These are phyloP conservation scores for Metschnikowia drakensbergensis DNA, from an alignment of 805 yeast genomes.

Conservation along the genomic window DNA sequence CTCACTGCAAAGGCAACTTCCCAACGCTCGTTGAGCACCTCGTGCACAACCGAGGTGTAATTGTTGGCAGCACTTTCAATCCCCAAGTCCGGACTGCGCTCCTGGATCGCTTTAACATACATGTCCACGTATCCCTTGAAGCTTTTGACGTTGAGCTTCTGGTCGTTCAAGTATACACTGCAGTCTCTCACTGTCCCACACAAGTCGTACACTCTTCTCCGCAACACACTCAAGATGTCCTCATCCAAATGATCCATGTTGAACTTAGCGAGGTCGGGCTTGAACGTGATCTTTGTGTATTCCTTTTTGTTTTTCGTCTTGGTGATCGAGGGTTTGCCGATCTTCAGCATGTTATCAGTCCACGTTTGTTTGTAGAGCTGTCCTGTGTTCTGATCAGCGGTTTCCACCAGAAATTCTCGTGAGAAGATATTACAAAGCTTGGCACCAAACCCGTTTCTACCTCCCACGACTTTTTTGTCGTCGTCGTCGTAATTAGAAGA, in stretches of 20 bases:
- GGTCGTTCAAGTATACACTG: slow-evolving; percentile 72
- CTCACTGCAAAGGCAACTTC: slow-evolving; percentile 93
- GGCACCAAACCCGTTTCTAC: slow-evolving; percentile 98
- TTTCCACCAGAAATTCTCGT: slow-evolving; percentile 78
- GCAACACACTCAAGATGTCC: slow-evolving; percentile 77
- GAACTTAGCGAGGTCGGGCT: slow-evolving; percentile 82
- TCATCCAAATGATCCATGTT: slow-evolving; percentile 81
- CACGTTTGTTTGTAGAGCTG: slow-evolving; percentile 76
- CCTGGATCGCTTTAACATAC: slow-evolving; percentile 74
- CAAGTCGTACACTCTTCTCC: slow-evolving; percentile 91
- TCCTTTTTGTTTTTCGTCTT: slow-evolving; percentile 58
- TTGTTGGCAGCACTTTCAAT: slow-evolving; percentile 31
- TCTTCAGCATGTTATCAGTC: slow-evolving; percentile 79
- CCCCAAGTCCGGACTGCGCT: slow-evolving; percentile 36
- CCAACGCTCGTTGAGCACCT: slow-evolving; percentile 84
- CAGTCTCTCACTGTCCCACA: slow-evolving; percentile 91
- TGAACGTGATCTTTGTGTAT: slow-evolving; percentile 81
- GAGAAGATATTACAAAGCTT: slow-evolving; percentile 95
- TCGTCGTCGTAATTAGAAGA: slow-evolving; percentile 95
- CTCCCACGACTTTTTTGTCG: slow-evolving; percentile 95
- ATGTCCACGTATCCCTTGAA: slow-evolving; percentile 88
- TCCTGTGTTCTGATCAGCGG: slow-evolving; percentile 69
- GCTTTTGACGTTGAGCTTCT: slow-evolving; percentile 59
- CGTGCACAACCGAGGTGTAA: slow-evolving; percentile 60
- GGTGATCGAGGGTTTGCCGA: slow-evolving; percentile 71